These are phyloP conservation scores for Ophiostoma sp. DNA, from an alignment of 2,329 filamentous ascomycete genomes.

Conservation along the genomic window DNA sequence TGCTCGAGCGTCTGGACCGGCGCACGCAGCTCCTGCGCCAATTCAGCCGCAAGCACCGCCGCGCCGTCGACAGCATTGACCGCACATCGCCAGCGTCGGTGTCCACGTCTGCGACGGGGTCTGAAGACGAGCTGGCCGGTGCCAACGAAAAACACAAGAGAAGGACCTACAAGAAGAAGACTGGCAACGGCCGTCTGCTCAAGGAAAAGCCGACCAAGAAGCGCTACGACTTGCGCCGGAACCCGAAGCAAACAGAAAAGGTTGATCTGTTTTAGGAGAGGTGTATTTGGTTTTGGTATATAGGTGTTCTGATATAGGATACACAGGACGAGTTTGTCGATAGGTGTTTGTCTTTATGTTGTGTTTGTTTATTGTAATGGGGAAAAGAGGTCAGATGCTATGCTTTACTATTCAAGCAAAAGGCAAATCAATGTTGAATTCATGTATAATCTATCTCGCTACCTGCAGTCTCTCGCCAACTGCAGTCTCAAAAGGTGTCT, in stretches of 20 bases:
- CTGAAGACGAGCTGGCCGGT: conserved; percentile 8
- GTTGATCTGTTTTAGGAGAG: neutral
- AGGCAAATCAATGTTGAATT: no score
- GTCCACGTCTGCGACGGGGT: neutral
- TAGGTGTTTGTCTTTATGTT: no score
- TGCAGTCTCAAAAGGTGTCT: no score
- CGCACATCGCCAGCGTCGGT: neutral
- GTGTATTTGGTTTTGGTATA: neutral
- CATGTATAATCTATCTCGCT: no score
- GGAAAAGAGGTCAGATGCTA: no score
- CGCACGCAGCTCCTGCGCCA: neutral
- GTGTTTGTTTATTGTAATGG: no score
- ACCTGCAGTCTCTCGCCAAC: no score
- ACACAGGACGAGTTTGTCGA: no score
- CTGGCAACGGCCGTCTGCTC: neutral
- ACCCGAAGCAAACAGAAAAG: conserved; percentile 7
- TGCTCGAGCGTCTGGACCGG: conserved; percentile 16
- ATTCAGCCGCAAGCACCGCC: neutral
- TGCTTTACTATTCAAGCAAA: no score
- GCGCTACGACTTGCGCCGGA: conserved; percentile 10
- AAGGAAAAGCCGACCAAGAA: neutral
- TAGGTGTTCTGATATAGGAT: no score
- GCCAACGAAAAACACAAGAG: neutral
- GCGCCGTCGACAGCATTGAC: conserved; percentile 7
- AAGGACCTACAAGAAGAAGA: neutral